phyloP scores from a whole-genome alignment of 805 yeast species.

The Wickerhamomyces pijperi region DNA sequence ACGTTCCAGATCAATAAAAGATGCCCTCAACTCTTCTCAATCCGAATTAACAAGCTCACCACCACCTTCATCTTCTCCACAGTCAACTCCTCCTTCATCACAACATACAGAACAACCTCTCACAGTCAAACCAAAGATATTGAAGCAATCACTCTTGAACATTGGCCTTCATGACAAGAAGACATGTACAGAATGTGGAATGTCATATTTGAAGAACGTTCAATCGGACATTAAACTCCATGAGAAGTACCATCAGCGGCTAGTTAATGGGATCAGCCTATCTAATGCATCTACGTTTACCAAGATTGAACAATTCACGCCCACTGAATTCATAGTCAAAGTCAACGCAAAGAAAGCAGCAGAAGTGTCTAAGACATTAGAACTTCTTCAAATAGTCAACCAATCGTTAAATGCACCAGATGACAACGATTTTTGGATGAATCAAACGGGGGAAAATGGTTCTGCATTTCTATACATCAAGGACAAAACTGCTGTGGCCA shows the following conservation, averaged over 20 bases:
- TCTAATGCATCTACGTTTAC: conserved; percentile 22
- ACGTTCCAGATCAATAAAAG: too few relatives aligned
- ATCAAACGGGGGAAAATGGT: conserved; percentile 21
- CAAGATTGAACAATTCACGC: conserved; percentile 12
- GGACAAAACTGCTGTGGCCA: conserved; percentile 38
- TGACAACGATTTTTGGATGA: conserved; percentile 29
- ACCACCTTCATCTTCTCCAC: background rate
- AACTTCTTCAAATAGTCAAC: conserved; percentile 43
- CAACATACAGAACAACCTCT: background rate
- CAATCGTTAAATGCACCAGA: conserved; percentile 50
- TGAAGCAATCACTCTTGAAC: conserved; percentile 10
- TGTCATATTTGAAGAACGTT: conserved; percentile 36
- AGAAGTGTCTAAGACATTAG: conserved; percentile 25
- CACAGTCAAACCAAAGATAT: background rate
- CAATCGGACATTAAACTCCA: conserved; percentile 36
- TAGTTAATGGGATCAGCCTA: conserved; percentile 32
- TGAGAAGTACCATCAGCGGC: conserved; percentile 36
- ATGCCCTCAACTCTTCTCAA: background rate
- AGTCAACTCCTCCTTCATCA: background rate
- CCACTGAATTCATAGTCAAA: conserved; percentile 23
- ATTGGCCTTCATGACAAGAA: conserved; percentile 10
- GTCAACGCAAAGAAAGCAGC: conserved; percentile 20
- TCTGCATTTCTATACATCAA: conserved; percentile 39
- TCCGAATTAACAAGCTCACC: background rate
- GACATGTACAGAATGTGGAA: conserved; percentile 40